Base-by-base conservation (phyloP, 2,329 filamentous ascomycete species). In the Clathrospora elynae region DNA sequence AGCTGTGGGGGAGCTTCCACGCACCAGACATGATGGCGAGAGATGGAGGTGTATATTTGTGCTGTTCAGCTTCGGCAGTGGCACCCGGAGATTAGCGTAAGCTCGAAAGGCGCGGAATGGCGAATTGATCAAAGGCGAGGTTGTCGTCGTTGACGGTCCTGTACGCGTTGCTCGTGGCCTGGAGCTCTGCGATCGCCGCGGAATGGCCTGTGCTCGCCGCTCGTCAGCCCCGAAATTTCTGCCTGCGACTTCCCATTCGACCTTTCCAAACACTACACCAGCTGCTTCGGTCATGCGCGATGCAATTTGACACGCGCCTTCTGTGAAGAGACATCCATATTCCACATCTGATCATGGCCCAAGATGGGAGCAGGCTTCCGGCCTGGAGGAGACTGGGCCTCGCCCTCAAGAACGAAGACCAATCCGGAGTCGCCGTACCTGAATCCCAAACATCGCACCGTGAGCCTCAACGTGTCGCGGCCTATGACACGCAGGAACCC, bases 371-470 rank as follows among this genome's bases (percentile, higher is more conserved):
- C 35, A 55, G 54, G 42, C 49, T 69, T 36, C 80, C 82, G 20
- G 80, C 81, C 47, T 84, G 80, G 80, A 83, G 82, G 63, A 73
- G 78, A 60, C 68, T 83, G 41, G 81, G 80, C 23, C 71, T 83
- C 48, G 82, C 82, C 70, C 71, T 82, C 55, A 84, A 83, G 64
- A 76, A 75, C 60, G 73, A 75, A 31, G 73, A 75, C 41, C 60
- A 64, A 57, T 53, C 63, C 56, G 56, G 55, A 59, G 59, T 58
- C 56, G 41, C 62, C 59, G 54, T 53, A 10, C 39, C 57, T 54
- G 56, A 54, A 11, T 13, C 42, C 33, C 46, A 49, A 44, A 32
- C 41, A 32, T 48, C 51, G 34, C 41, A 59, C 8, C 31, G 19
- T 35, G 36, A 53, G 26, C 29, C 34, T 6, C 46, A 56, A 40